A percentile compares a stretch with the other conserved stretches of the same genome.
Conservation (phyloP, 495 filamentous ascomycete genomes). For the Xylaria curta region DNA sequence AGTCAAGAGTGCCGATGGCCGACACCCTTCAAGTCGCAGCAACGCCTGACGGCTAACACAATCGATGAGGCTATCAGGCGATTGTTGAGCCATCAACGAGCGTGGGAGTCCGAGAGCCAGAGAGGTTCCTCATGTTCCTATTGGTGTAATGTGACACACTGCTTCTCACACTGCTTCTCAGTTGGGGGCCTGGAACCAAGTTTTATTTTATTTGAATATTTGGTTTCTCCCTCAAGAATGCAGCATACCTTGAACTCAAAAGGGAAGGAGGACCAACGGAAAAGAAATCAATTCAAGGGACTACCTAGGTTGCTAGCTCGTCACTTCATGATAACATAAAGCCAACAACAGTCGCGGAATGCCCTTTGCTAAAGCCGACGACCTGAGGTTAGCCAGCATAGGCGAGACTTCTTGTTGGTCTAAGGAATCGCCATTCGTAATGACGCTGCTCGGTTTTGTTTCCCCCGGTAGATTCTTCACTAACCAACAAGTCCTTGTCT, state of each 20-base stretch:
- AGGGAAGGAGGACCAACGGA: conserved; percentile 13
- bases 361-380: not conserved
- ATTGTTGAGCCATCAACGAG: conserved; percentile 11
- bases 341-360: not conserved
- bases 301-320: not conserved
- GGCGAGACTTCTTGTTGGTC: not conserved
- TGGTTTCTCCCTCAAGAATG: not conserved
- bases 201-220: not conserved
- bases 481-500: conserved; percentile 8
- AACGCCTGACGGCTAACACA: not conserved
- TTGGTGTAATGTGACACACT: conserved; percentile 9
- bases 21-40: conserved; percentile 13
- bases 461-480: not conserved
- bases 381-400: not conserved
- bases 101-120: conserved; percentile 11
- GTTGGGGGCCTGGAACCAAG: not conserved
- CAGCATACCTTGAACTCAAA: conserved; percentile 9
- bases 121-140: not conserved
- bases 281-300: not conserved
- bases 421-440: not conserved
- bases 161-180: no score
- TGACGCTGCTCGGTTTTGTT: not conserved
- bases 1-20: conserved; percentile 19
- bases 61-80: conserved; percentile 17
- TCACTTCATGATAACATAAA: not conserved